Base-by-base conservation (phyloP, 2,329 filamentous ascomycete species). In the Eutypella sp. region DNA sequence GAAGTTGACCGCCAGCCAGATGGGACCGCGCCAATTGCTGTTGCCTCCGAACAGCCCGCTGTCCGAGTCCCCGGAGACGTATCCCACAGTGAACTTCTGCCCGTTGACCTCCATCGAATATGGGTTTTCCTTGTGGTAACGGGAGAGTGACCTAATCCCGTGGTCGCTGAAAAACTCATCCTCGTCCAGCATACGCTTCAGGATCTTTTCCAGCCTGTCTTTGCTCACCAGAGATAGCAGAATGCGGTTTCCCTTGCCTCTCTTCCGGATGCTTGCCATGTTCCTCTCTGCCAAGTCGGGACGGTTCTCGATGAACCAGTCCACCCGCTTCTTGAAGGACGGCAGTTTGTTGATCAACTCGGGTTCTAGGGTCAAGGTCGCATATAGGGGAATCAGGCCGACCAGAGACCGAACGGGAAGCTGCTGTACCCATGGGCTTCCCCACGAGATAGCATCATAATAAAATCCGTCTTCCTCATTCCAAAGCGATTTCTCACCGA, bases 401-500 rank as follows among this genome's bases (percentile, higher is more conserved):
- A 97, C 92, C 7, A 97, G 79, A 15, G 92, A 97, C 47, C 90
- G 79, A 43, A 97, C 89, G 1, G 89, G 91, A 61, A 97, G 79
- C 67, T 96, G 91, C 61, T 96, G 89, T 44, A 88, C 88, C 84
- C 85, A 95, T 7, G 91, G 91, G 8, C 90, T 90, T 41, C 92
- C 92, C 82, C 89, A 97, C 1, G 91, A 95, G 53, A 97, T 97
- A 22, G 92, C 92, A 69, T 97, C 92, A 63, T 97, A 97, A 76
- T 97, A 97, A 75, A 97, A 97, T 46, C 89, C 90, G 66, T 97
- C 92, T 51, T 95, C 81, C 23, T 96, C 90, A 60, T 96, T 97
- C 92, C 92, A 97, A 7, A 97, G 72, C 27, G 91, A 95, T 60
- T 89, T 82, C 58, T 93, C 87, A 62, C 72, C 84, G 71, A 69